Conservation (phyloP, 176 grass and related monocot species). For the sorghum (Sorghum bicolor) region Sorghum_bicolor_NCBIv3 NC_012872.2:3210501-3211000, state of each 20-base stretch:
- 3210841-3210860: slow-evolving; percentile 42
- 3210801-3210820: slow-evolving; percentile 25
- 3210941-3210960: slow-evolving; percentile 41
- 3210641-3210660: neutral
- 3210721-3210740: neutral
- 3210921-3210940: slow-evolving; percentile 43
- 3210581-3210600: neutral
- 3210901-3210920: slow-evolving; percentile 45
- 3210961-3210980: slow-evolving; percentile 73
- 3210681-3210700: neutral
- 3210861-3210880: slow-evolving; percentile 33
- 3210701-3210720: neutral
- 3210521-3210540: neutral
- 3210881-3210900: slow-evolving; percentile 31
- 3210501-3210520: neutral
- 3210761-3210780: neutral
- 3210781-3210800: neutral
- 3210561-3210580: neutral
- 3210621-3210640: neutral
- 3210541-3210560: neutral
- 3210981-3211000: slow-evolving; percentile 90
- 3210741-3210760: neutral
- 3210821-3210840: slow-evolving; percentile 16
- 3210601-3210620: neutral
- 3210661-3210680: neutral